Evolutionary conservation across 2,329 filamentous ascomycete species (phyloP).

Genomic region (Pseudocercospora pini-densiflorae): DNA sequence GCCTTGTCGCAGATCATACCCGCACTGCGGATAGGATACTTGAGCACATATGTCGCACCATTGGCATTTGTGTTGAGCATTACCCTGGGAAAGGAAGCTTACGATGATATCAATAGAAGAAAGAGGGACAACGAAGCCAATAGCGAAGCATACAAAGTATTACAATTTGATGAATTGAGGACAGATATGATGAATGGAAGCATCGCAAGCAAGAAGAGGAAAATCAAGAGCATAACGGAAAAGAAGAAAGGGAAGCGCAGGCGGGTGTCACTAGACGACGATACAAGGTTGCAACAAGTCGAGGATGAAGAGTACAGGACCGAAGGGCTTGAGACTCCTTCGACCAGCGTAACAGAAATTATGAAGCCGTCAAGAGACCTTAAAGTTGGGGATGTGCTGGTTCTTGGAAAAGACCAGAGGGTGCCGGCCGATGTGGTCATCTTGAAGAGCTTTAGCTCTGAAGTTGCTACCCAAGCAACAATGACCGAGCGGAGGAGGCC

Average conservation of each 20-base stretch:
- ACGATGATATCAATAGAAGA: slow-evolving; percentile 86
- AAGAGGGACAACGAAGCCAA: slow-evolving; percentile 92
- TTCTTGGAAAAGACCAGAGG: slow-evolving; percentile 87
- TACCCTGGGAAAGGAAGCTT: slow-evolving; percentile 93
- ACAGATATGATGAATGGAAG: slow-evolving; percentile 29
- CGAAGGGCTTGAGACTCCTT: slow-evolving; percentile 42
- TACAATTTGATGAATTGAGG: slow-evolving; percentile 69
- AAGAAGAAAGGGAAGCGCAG: slow-evolving; percentile 40
- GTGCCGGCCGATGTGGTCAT: slow-evolving; percentile 95
- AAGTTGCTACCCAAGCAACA: slow-evolving; percentile 45
- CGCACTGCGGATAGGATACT: slow-evolving; percentile 85
- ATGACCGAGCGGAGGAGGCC: slow-evolving; percentile 36
- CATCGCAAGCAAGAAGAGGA: slow-evolving; percentile 37
- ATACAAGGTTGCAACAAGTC: slow-evolving; percentile 63
- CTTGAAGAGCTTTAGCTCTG: slow-evolving; percentile 75
- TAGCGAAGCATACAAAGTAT: slow-evolving; percentile 80
- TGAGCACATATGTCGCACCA: slow-evolving; percentile 92
- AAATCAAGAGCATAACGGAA: slow-evolving; percentile 37
- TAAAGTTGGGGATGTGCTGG: slow-evolving; percentile 94
- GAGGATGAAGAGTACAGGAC: slow-evolving; percentile 68
- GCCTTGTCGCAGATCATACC: slow-evolving; percentile 93
- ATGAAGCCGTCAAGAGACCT: slow-evolving; percentile 84
- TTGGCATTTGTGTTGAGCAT: slow-evolving; percentile 89
- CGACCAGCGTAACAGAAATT: slow-evolving; percentile 61
- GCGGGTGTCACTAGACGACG: slow-evolving; percentile 39